phyloP scores from a whole-genome alignment of 768 basidiomycete genomes.

The Leccinum subtestaceum region DNA sequence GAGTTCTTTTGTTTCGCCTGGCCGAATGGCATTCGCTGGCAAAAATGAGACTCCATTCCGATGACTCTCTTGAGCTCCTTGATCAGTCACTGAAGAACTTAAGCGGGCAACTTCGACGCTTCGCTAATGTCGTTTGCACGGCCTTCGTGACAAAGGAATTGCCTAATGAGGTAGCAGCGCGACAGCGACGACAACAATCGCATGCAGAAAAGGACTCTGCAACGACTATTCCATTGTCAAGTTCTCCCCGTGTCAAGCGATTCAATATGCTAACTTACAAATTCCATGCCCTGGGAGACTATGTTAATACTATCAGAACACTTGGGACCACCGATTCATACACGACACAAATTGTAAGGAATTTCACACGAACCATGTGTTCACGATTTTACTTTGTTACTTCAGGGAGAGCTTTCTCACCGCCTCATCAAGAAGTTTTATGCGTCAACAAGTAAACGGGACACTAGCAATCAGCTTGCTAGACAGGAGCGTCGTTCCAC shows the following conservation, averaged over 20 bases:
- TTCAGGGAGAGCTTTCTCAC: background rate
- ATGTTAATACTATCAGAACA: no score
- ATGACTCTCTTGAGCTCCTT: no score
- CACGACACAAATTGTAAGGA: background rate
- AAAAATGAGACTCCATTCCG: no score
- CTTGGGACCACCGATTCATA: no score
- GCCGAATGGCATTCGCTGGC: no score
- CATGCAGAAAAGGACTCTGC: background rate
- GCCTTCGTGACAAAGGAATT: no score
- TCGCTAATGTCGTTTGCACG: background rate
- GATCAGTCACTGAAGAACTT: background rate
- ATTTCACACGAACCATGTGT: background rate
- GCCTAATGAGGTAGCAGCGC: no score
- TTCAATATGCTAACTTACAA: no score
- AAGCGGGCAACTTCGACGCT: background rate
- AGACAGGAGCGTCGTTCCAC: background rate
- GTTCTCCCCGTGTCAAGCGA: background rate
- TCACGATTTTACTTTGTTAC: background rate
- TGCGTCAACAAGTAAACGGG: background rate
- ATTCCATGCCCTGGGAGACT: no score
- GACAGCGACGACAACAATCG: no score
- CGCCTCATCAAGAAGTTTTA: no score
- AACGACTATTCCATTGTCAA: background rate
- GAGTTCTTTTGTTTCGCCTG: no score
- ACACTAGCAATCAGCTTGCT: background rate